Evolutionary conservation across 1,284 basidiomycete genomes (phyloP), one percentile per base, ranked within the genome.

Genomic region (Meira nashicola): DNA sequence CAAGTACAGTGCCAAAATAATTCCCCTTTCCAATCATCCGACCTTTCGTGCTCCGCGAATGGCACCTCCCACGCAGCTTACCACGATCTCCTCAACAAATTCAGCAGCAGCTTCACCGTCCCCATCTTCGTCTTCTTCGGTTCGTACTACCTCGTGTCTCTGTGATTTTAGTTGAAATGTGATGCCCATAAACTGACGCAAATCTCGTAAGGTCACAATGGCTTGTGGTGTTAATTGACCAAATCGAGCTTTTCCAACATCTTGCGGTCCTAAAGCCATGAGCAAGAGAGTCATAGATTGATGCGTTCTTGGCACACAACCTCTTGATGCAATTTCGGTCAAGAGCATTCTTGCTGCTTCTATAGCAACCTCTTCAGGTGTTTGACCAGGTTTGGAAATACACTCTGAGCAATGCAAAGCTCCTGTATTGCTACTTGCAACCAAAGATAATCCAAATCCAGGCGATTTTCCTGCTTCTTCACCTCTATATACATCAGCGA

Each of bases 401-500:
- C 87, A 87, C 81, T 98, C 95, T 0, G 92, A 83, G 57, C 89
- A 88, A 74, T 95, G 88, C 46, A 97, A 83, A 1, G 86, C 90
- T 48, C 88, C 87, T 0, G 94, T 97, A 0, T 93, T 97, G 0
- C 90, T 90, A 74, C 94, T 91, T 0, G 93, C 87, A 11, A 98
- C 82, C 6, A 99, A 83, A 33, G 87, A 92, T 15, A 99, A 81
- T 0, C 90, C 93, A 78, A 93, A 99, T 0, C 95, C 95, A 1
- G 95, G 95, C 0, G 94, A 97, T 80, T 92, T 95, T 78, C 95
- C 95, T 65, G 90, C 91, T 64, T 98, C 95, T 23, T 92, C 90
- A 9, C 93, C 93, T 76, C 95, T 92, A 81, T 96, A 98, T 12
- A 97, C 92, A 71, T 98, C 95, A 1, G 95, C 95, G 78, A 97